Evolutionary conservation across 1,284 basidiomycete genomes (phyloP).

Genomic region (Schizopora paradoxa): DNA sequence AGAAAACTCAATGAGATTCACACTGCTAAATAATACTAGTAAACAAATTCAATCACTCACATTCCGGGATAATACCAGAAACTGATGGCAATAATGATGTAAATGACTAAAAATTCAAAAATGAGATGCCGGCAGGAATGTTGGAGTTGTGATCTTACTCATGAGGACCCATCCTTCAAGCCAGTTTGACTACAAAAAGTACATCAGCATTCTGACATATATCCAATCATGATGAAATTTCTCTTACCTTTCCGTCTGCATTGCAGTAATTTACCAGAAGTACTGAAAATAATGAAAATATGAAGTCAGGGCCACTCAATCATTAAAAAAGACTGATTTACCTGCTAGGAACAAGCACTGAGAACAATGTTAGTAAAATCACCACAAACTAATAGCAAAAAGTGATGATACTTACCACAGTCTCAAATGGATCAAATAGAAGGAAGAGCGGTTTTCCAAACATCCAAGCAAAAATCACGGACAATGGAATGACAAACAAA

Average conservation of each 20-base stretch:
- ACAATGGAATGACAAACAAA: constrained; percentile 73
- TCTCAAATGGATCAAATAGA: constrained; percentile 64
- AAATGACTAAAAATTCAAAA: not conserved
- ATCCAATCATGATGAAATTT: not conserved
- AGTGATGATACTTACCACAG: constrained; percentile 41
- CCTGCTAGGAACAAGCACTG: no score
- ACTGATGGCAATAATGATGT: not conserved
- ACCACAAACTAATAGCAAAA: constrained; percentile 33
- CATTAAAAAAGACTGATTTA: no score
- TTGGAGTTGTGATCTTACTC: not conserved
- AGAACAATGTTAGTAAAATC: no score
- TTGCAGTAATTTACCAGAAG: constrained; percentile 80
- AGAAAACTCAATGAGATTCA: no score
- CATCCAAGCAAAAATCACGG: constrained; percentile 58
- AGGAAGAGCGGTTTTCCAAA: constrained; percentile 61
- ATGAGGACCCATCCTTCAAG: not conserved
- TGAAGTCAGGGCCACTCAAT: no score
- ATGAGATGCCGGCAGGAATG: not conserved
- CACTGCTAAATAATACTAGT: not conserved
- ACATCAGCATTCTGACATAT: not conserved
- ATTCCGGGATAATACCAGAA: constrained; percentile 3
- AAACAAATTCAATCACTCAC: not conserved
- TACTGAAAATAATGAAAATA: constrained; percentile 34
- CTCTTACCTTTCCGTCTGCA: constrained; percentile 57
- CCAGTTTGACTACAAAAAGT: not conserved